phyloP scores from a whole-genome alignment of 1,139 yeast genomes.

The Saccharomyces hybrid region DNA sequence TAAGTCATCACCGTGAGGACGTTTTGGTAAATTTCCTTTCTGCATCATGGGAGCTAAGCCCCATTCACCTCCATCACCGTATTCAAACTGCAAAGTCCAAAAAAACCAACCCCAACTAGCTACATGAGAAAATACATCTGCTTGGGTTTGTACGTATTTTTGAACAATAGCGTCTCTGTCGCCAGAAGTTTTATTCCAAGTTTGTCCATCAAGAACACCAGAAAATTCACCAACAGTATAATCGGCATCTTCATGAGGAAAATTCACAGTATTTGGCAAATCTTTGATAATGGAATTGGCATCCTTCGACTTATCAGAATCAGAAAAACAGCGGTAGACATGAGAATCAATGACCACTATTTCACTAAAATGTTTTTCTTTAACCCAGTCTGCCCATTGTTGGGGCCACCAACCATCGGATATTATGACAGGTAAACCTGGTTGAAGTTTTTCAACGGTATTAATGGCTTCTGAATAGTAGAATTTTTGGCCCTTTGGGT shows the following conservation, averaged over 20 bases:
- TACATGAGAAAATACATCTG: constrained; percentile 39
- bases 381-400: constrained; percentile 68
- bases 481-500: constrained; percentile 44
- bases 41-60: constrained; percentile 76
- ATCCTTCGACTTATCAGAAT: constrained; percentile 56
- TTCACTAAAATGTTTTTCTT: constrained; percentile 35
- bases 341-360: constrained; percentile 81
- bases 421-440: constrained; percentile 60
- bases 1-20: constrained; percentile 31
- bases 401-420: constrained; percentile 94
- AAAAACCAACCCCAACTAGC: constrained; percentile 70
- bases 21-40: constrained; percentile 48
- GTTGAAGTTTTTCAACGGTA: constrained; percentile 51
- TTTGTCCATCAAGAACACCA: constrained; percentile 68
- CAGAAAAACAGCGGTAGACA: constrained; percentile 79
- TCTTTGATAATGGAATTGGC: constrained; percentile 60
- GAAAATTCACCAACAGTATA: constrained; percentile 84
- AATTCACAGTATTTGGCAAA: constrained; percentile 45
- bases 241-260: constrained; percentile 53
- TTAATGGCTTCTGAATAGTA: constrained; percentile 67
- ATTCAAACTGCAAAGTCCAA: constrained; percentile 85
- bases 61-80: constrained; percentile 96
- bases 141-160: constrained; percentile 42
- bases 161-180: constrained; percentile 43
- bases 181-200: constrained; percentile 54